A percentile compares a stretch with the other conserved stretches of the same genome.
Evolutionary conservation across 805 yeast genomes (phyloP).

Genomic region (Starmerella roubikii): DNA sequence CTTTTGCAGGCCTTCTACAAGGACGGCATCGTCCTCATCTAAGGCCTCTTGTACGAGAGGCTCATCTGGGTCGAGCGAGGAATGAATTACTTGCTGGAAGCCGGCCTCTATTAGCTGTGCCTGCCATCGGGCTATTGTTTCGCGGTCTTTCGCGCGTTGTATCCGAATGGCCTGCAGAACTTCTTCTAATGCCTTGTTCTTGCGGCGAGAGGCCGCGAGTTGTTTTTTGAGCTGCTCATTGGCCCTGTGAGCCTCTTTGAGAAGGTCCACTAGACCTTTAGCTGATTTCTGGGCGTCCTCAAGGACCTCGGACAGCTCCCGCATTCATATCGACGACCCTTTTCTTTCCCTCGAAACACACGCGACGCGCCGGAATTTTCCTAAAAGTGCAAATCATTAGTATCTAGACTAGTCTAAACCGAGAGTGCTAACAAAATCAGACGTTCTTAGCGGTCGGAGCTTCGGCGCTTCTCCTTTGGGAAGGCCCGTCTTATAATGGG

Average conservation of each 20-base stretch:
- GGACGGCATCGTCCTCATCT: no score
- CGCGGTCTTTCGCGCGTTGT: constrained; percentile 7
- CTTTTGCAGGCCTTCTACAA: no score
- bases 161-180: constrained; percentile 1
- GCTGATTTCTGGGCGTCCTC: not conserved
- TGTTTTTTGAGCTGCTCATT: not conserved
- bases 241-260: not conserved
- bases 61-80: no score
- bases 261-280: not conserved
- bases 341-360: no score
- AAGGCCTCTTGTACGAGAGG: no score
- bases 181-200: constrained; percentile 4
- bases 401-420: constrained; percentile 1
- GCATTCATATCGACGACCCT: not conserved
- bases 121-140: constrained; percentile 6
- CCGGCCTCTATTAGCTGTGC: no score
- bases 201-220: not conserved
- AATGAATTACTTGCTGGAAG: no score
- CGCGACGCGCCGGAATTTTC: no score
- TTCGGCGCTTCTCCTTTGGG: constrained; percentile 25
- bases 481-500: constrained; percentile 8
- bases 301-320: not conserved
- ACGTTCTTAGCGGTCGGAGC: constrained; percentile 50
- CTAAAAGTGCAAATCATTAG: not conserved
- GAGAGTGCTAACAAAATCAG: constrained; percentile 37